Evolutionary conservation across 371 early-diverging fungal genomes (phyloP), one percentile per base, ranked within the genome.

Genomic region (Chytridiales sp.): DNA sequence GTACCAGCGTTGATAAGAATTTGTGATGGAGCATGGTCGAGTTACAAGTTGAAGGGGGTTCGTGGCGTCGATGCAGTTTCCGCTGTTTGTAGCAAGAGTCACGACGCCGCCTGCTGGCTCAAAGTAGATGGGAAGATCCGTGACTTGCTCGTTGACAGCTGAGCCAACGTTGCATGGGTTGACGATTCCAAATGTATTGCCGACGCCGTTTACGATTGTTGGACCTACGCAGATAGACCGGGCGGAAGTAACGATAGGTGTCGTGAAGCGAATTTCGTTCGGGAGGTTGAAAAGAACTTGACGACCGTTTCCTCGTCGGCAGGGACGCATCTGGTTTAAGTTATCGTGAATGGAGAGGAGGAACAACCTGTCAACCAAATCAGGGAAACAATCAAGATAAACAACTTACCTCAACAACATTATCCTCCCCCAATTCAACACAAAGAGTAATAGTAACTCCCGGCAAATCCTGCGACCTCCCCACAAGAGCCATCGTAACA

Each of bases 1-100:
- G 36, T 51, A 51, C 52, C 52, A 51, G 19, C 24, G n/a, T 26
- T 51, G 52, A n/a, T n/a, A n/a, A 5, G 52, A 9, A 21, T 32
- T 19, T 11, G 36, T 9, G 19, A 19, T 44, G 36, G 32, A 35
- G 52, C 52, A 51, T 4, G 15, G 4, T 9, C 4, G 19, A 21
- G 17, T 26, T n/a, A 30, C 15, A 38, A 51, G n/a, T n/a, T 19
- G 5, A 19, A 22, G 13, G 19, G 19, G n/a, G 52, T 36, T 51
- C 21, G 36, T 8, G 31, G 36, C 36, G 21, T 51, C 35, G 24
- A 51, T 4, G 52, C 52, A 51, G 36, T 36, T 36, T 9, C 52
- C 52, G 24, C 22, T 22, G 48, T 19, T 48, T 31, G 48, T 26
- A 4, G 11, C 19, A 31, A 48, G 9, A 24, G 48, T n/a, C 11